Evolutionary conservation across 805 yeast genomes (phyloP), one percentile per base, ranked within the genome.

Genomic region (Saccharomycopsis fodiens): DNA sequence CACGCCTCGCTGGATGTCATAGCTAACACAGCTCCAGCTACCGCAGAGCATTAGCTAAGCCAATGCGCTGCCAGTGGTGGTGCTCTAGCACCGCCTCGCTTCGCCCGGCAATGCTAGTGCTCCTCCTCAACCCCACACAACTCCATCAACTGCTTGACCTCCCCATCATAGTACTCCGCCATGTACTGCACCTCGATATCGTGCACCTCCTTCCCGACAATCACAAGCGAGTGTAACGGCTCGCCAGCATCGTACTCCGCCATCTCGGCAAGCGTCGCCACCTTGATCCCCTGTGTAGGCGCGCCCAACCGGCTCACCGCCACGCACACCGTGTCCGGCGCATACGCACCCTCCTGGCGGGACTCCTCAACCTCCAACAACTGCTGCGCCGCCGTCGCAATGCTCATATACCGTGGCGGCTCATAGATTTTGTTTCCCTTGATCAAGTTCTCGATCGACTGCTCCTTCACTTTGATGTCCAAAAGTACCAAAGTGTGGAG

Each of bases 401-500:
- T 88, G 51, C 79, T 76, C 98, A 91, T 91, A 66, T 88, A 91
- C 61, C 98, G 74, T 41, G 98, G 98, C 30, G 97, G 97, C 63
- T 91, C 98, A 61, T 86, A 91, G 31, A 91, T 85, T 40, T 82
- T 67, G 62, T 93, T 76, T 2, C 97, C 97, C 50, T 95, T 76
- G 39, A 95, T 94, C 79, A 91, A 77, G 61, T 89, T 91, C 59
- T 89, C 95, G 51, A 88, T 74, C 59, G 94, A 86, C 65, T 93
- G 98, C 63, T 91, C 98, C 64, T 93, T 93, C 38, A 91, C 98
- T 63, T 91, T 91, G 62, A 91, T 91, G 60, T 91, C 98, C 41
- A 91, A 69, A 49, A 91, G 70, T 32, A 91, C 75, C 47, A 91
- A 70, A 2, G 98, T 93, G 60, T 91, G 98, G 54, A 93, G 70